Evolutionary conservation across 352 stramenopile species (phyloP), one percentile per base, ranked within the genome.

Genomic region (Pythium insidiosum): DNA sequence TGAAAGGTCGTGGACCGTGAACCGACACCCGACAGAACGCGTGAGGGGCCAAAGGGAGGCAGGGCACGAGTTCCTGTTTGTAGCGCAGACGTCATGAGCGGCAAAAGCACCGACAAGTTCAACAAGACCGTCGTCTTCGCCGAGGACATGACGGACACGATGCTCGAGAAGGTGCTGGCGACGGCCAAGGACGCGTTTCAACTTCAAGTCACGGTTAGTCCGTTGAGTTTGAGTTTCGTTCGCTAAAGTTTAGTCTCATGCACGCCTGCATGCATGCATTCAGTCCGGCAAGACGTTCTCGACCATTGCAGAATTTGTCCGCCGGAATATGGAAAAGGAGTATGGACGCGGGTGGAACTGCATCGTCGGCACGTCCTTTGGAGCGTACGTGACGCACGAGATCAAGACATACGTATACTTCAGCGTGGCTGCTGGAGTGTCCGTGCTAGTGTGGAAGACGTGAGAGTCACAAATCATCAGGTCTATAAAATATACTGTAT

Each of bases 321-420:
- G 87, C 10, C 80, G 79, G 58, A 92, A 88, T 49, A 96, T 97
- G 68, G 87, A 96, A 56, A 96, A 96, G 50, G 74, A 94, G 50
- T 95, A 95, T 56, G 86, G 88, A 0, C 70, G 77, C 26, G 85
- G 89, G 20, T 97, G 90, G 89, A 97, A 97, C 62, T 95, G 84
- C 49, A 67, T 97, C 43, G 87, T 97, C 28, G 90, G 88, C 20
- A 75, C 77, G 33, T 94, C 66, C 23, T 97, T 97, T 56, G 89
- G 89, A 23, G 85, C 85, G 28, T 97, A 95, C 59, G 90, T 97
- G 43, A 97, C 90, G 18, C 90, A 97, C 59, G 88, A 97, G 58
- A 97, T 97, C 57, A 97, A 97, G 56, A 96, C 86, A 13, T 97
- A 97, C 62, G 88, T 97, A 36, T 97, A 97, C 68, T 96, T 97